Evolutionary conservation across 1,284 basidiomycete genomes (phyloP), one percentile per base, ranked within the genome.

Genomic region (Cryptococcus sp.): DNA sequence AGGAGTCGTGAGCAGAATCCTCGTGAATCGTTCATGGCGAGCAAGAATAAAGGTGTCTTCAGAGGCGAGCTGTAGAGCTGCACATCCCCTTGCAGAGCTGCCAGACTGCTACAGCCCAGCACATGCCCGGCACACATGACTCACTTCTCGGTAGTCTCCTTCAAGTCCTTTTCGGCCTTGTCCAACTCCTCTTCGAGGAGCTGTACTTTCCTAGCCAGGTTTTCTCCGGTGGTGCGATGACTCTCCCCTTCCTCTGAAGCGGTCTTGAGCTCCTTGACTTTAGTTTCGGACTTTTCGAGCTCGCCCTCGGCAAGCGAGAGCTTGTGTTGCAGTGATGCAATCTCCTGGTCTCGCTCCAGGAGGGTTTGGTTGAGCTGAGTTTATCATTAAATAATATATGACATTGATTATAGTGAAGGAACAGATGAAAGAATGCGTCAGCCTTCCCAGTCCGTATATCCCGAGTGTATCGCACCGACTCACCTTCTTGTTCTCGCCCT

Each of bases 61-160:
- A 23, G 10, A 35, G 27, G 30, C 30, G 10, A 35, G 30, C 5
- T 10, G 30, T 35, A 35, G 8, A 13, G 30, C 13, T 35, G 30
- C 30, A 10, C 30, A 35, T 2, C 10, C 30, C 13, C 25, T 3
- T 25, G 25, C 25, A 25, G 25, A 25, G 6, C 5, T 35, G 13
- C 30, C 7, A 35, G 13, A 10, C 30, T 13, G 13, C 13, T 35
- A 13, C 30, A 35, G 30, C 30, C 30, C 4, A 35, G 8, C 30
- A 35, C 30, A 30, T 35, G 30, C 7, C 22, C 40, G 11, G 8
- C 30, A n/a, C n/a, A n/a, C n/a, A 1, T 17, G 48, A 84, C 91
- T 72, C 75, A 96, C 95, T 95, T 97, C 81, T 98, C 96, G 35
- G 91, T 90, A 2, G 92, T 93, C 75, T 99, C 95, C 81, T 95